Conservation (phyloP, 495 filamentous ascomycete species). For the Penicillium fimorum region DNA sequence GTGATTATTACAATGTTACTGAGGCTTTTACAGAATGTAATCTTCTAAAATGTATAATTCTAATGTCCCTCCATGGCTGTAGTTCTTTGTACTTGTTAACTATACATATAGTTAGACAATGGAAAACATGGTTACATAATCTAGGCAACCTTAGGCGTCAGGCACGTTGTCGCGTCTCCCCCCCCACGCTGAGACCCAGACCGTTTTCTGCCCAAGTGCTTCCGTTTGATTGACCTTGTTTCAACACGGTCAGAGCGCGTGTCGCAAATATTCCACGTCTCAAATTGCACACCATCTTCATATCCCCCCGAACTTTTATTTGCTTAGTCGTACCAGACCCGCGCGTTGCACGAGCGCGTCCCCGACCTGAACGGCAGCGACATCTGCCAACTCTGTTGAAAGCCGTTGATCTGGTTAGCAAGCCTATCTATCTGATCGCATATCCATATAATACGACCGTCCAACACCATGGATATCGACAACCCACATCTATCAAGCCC, state of each 20-base stretch:
- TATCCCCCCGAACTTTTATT: neutral
- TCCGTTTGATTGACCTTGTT: neutral
- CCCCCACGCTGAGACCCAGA: constrained; percentile 6
- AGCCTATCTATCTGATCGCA: neutral
- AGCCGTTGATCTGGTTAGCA: neutral
- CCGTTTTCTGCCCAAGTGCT: constrained; percentile 6
- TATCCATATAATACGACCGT: neutral
- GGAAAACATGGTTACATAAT: constrained; percentile 6
- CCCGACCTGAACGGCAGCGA: constrained; percentile 18
- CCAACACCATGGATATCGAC: constrained; percentile 37
- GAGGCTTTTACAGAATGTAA: neutral
- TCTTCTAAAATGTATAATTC: neutral
- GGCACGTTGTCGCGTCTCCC: constrained; percentile 13
- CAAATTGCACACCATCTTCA: neutral
- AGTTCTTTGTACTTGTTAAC: too few relatives aligned
- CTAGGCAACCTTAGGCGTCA: constrained; percentile 6
- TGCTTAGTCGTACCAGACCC: constrained; percentile 22
- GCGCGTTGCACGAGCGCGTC: constrained; percentile 33
- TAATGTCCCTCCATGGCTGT: too few relatives aligned
- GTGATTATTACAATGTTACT: too few relatives aligned
- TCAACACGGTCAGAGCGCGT: neutral
- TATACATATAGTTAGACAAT: too few relatives aligned
- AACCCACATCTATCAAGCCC: constrained; percentile 28
- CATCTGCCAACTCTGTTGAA: neutral
- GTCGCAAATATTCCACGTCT: neutral